phyloP scores from a whole-genome alignment of 2,329 filamentous ascomycete genomes.

The Ophiocordyceps camponoti-floridani region DNA sequence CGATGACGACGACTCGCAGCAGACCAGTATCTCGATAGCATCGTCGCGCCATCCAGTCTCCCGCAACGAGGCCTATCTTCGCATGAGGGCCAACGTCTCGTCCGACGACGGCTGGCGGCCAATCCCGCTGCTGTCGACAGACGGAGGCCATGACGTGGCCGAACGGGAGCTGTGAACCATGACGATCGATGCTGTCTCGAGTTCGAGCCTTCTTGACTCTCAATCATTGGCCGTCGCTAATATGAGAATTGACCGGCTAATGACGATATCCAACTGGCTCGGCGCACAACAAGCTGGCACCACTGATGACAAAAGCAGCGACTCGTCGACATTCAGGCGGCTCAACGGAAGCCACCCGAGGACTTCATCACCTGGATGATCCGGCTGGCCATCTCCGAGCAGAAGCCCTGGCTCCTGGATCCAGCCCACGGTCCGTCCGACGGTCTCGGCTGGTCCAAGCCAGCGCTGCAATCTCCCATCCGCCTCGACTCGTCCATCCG shows the following conservation, averaged over 20 bases:
- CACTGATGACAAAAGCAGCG: conserved; percentile 32
- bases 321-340: conserved; percentile 22
- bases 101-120: conserved; percentile 11
- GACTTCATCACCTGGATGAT: conserved; percentile 42
- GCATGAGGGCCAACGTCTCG: conserved; percentile 12
- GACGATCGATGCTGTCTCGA: background rate
- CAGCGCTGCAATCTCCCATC: conserved; percentile 21
- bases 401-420: conserved; percentile 21
- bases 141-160: conserved; percentile 11
- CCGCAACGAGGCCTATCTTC: conserved; percentile 14
- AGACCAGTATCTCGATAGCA: conserved; percentile 2
- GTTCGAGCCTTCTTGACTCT: background rate
- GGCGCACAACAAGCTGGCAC: conserved; percentile 19
- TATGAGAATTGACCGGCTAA: too few relatives aligned
- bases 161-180: conserved; percentile 15
- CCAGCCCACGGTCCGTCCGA: conserved; percentile 13
- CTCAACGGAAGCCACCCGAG: conserved; percentile 23
- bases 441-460: conserved; percentile 26
- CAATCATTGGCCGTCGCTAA: background rate
- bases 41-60: conserved; percentile 7
- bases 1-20: conserved; percentile 1
- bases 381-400: conserved; percentile 27
- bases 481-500: conserved; percentile 33
- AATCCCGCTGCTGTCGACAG: conserved; percentile 17
- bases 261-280: too few relatives aligned